phyloP scores from a whole-genome alignment of 805 yeast genomes.

The Starmera pachycereana region DNA sequence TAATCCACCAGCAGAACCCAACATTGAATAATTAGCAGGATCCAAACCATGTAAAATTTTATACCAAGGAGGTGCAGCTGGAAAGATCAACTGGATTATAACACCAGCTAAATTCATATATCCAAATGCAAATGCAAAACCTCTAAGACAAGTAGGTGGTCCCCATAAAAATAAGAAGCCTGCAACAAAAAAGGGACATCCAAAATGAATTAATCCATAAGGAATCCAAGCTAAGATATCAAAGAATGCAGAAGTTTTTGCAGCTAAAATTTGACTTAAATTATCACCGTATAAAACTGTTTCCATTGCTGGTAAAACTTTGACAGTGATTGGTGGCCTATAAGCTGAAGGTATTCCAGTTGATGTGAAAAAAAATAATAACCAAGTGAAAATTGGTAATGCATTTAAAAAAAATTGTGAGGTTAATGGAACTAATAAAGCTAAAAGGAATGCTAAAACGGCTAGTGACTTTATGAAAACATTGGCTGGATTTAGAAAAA shows the following conservation, averaged over 20 bases:
- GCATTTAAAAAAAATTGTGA: constrained; percentile 79
- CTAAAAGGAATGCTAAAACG: constrained; percentile 28
- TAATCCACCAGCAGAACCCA: constrained; percentile 93
- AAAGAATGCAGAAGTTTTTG: constrained; percentile 49
- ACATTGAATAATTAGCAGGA: constrained; percentile 86
- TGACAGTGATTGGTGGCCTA: constrained; percentile 85
- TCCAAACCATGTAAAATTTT: constrained; percentile 72
- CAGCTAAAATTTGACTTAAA: constrained; percentile 72
- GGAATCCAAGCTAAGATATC: constrained; percentile 95
- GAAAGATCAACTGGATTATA: constrained; percentile 67
- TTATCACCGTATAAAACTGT: constrained; percentile 89
- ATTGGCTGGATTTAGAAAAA: constrained; percentile 45
- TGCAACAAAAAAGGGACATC: constrained; percentile 85
- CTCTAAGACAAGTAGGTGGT: constrained; percentile 78
- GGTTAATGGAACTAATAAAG: constrained; percentile 61
- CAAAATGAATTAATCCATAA: constrained; percentile 83
- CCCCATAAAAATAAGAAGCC: constrained; percentile 72
- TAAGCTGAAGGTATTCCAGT: constrained; percentile 60
- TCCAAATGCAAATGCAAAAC: constrained; percentile 90
- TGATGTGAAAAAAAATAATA: constrained; percentile 69
- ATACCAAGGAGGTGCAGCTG: constrained; percentile 98
- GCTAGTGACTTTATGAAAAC: constrained; percentile 25
- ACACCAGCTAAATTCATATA: constrained; percentile 89
- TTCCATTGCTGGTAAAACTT: constrained; percentile 84
- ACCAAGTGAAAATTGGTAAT: constrained; percentile 79